Evolutionary conservation across 805 yeast genomes (phyloP).

Genomic region (Sungouiozyma ichnusensis): DNA sequence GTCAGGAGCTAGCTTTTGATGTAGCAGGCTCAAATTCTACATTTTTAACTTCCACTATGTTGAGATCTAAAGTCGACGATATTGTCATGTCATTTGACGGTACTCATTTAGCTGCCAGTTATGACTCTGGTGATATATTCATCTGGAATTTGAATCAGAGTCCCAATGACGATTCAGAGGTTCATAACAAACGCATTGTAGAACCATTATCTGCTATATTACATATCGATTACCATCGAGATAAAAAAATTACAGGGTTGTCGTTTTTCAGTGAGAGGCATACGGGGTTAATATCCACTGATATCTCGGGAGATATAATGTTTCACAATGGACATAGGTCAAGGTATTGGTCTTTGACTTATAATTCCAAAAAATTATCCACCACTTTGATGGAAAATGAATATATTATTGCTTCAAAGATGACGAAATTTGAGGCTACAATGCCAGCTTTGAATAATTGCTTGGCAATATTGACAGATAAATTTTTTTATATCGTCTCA

Average conservation of each 20-base stretch:
- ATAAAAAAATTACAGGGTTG: constrained; percentile 33
- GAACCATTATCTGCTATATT: constrained; percentile 18
- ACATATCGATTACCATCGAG: constrained; percentile 27
- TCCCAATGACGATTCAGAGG: not conserved
- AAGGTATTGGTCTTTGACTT: constrained; percentile 18
- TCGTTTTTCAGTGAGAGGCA: constrained; percentile 41
- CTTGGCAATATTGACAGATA: constrained; percentile 19
- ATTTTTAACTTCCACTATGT: not conserved
- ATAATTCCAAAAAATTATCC: constrained; percentile 13
- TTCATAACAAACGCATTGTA: not conserved
- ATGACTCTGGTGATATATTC: constrained; percentile 48
- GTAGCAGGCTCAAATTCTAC: not conserved
- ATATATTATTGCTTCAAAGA: constrained; percentile 7
- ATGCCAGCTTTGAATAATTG: constrained; percentile 6
- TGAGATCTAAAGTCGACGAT: constrained; percentile 41
- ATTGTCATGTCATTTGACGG: constrained; percentile 60
- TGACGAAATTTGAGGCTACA: constrained; percentile 7
- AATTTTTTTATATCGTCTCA: constrained; percentile 13
- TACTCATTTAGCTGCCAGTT: constrained; percentile 59
- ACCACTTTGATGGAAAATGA: not conserved
- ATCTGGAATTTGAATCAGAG: constrained; percentile 50
- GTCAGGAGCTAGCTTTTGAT: constrained; percentile 5
- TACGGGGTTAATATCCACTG: constrained; percentile 47
- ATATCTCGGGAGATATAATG: constrained; percentile 46
- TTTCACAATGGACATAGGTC: constrained; percentile 55